Evolutionary conservation across 2,329 filamentous ascomycete genomes (phyloP).

Genomic region (Zymoseptoria crescenta): DNA sequence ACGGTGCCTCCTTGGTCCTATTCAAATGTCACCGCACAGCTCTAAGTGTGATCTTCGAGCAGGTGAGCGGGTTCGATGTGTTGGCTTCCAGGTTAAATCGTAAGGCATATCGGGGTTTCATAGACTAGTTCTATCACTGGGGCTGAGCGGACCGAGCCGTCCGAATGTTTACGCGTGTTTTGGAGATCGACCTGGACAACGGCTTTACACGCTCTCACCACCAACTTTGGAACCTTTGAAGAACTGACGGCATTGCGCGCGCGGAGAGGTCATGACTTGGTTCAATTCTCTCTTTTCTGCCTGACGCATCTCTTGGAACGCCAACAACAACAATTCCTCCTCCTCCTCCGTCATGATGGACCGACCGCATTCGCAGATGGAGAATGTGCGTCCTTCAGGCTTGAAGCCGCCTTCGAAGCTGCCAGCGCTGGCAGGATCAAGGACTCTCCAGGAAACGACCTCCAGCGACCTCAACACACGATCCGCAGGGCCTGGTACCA

Average conservation of each 20-base stretch:
- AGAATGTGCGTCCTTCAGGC: constrained; percentile 27
- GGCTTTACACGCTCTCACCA: background rate
- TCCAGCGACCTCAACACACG: constrained; percentile 43
- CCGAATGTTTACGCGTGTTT: background rate
- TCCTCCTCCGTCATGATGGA: constrained; percentile 19
- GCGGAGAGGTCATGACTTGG: background rate
- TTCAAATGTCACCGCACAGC: no score
- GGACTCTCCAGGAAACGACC: constrained; percentile 25
- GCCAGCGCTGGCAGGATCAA: constrained; percentile 16
- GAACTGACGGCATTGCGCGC: background rate
- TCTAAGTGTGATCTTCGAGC: no score
- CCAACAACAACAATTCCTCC: background rate
- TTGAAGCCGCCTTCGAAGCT: constrained; percentile 26
- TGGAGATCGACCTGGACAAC: background rate
- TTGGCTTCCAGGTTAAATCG: no score
- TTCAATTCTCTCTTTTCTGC: background rate
- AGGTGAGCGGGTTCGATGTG: no score
- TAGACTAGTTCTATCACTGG: no score
- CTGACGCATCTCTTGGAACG: background rate
- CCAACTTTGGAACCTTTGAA: background rate
- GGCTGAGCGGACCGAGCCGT: background rate
- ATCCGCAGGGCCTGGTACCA: constrained; percentile 25
- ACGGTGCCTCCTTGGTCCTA: no score
- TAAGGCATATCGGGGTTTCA: no score
- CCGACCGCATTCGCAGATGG: constrained; percentile 23